These are phyloP conservation scores for Parathielavia hyrcaniae DNA, from an alignment of 495 filamentous ascomycete species.

Conservation along the genomic window DNA sequence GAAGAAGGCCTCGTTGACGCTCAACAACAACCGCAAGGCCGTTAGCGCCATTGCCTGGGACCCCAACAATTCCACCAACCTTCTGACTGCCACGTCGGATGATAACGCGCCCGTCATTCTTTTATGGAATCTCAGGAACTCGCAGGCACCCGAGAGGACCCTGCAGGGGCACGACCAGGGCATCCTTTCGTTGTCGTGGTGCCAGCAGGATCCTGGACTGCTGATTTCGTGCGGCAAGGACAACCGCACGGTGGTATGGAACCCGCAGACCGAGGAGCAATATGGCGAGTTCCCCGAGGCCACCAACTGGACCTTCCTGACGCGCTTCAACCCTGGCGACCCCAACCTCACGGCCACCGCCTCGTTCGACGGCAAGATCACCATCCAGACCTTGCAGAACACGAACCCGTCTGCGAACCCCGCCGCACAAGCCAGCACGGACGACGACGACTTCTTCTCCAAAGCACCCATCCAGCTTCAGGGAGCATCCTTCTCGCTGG, in stretches of 20 bases:
- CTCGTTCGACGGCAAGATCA: conserved; percentile 93
- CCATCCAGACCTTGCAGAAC: conserved; percentile 86
- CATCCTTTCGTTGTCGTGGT: conserved; percentile 94
- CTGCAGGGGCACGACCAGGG: conserved; percentile 86
- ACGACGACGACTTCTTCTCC: conserved; percentile 95
- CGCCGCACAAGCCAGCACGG: conserved; percentile 50
- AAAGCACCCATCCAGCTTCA: conserved; percentile 88
- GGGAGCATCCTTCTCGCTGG: conserved; percentile 76
- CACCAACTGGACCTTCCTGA: conserved; percentile 98
- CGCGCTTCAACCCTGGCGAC: conserved; percentile 88
- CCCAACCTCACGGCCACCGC: conserved; percentile 87
- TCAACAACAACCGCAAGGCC: conserved; percentile 92
- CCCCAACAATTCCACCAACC: conserved; percentile 84
- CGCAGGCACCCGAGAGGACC: conserved; percentile 85
- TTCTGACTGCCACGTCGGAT: conserved; percentile 86
- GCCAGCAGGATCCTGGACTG: conserved; percentile 81
- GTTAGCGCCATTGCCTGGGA: conserved; percentile 98
- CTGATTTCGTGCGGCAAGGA: conserved; percentile 95
- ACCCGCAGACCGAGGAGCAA: conserved; percentile 77
- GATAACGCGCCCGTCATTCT: conserved; percentile 84
- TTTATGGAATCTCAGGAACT: conserved; percentile 93
- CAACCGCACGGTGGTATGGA: conserved; percentile 93
- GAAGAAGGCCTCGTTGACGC: conserved; percentile 89
- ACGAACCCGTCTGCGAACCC: conserved; percentile 63
- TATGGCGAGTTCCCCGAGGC: conserved; percentile 94